These are phyloP conservation scores for Ramichloridium luteum DNA, from an alignment of 2,329 filamentous ascomycete genomes.

Conservation along the genomic window DNA sequence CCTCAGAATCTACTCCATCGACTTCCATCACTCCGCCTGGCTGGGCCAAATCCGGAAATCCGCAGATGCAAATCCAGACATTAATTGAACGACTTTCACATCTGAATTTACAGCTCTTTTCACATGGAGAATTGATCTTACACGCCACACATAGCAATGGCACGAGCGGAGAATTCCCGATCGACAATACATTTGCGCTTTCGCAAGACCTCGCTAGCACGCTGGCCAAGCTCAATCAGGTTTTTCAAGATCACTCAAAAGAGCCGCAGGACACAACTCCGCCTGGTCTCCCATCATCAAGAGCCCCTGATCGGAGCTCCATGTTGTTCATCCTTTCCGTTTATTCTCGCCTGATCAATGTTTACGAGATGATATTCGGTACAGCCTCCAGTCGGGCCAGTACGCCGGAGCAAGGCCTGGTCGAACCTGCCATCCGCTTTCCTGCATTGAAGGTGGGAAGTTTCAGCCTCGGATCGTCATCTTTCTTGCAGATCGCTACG, in stretches of 20 bases:
- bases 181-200: background rate
- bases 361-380: background rate
- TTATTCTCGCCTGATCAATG: background rate
- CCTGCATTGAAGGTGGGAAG: background rate
- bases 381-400: background rate
- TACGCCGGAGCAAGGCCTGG: background rate
- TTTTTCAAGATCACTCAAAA: background rate
- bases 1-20: no score
- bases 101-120: background rate
- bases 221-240: background rate
- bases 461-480: background rate
- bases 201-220: background rate
- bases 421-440: background rate
- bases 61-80: background rate
- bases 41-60: background rate
- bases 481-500: conserved; percentile 1
- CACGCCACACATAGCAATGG: background rate
- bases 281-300: background rate
- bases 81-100: background rate
- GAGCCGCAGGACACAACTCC: background rate
- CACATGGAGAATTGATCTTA: background rate
- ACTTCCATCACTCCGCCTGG: background rate
- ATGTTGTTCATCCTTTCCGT: background rate
- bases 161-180: background rate
- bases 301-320: background rate